A percentile compares a stretch with the other conserved stretches of the same genome.
These are phyloP conservation scores for Bimuria novae-zelandiae DNA, from an alignment of 2,329 filamentous ascomycete genomes.

Conservation along the genomic window DNA sequence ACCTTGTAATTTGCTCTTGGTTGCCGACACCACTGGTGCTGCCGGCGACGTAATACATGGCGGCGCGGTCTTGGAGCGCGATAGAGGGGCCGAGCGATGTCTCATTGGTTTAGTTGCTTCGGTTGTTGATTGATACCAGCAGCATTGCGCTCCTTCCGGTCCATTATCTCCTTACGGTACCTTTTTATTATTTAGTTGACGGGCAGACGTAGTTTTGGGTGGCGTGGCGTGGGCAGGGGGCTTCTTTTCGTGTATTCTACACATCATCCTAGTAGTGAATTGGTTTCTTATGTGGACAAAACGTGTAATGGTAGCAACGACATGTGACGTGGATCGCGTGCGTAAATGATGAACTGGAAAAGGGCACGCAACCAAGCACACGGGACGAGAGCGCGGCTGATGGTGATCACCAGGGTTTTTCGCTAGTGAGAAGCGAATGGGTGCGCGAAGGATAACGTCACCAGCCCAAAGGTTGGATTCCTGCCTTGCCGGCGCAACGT, in stretches of 20 bases:
- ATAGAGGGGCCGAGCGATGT: constrained; percentile 35
- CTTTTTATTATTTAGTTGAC: constrained; percentile 43
- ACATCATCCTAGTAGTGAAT: constrained; percentile 46
- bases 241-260: constrained; percentile 50
- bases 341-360: no score
- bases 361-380: constrained; percentile 4
- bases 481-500: constrained; percentile 23
- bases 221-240: constrained; percentile 35
- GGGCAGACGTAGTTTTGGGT: constrained; percentile 39
- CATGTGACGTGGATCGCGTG: constrained; percentile 2
- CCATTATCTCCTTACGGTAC: constrained; percentile 38
- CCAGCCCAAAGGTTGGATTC: constrained; percentile 38
- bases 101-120: constrained; percentile 44
- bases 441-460: constrained; percentile 41
- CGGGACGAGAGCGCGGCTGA: constrained; percentile 20
- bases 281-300: constrained; percentile 42
- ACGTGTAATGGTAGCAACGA: background rate
- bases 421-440: constrained; percentile 19
- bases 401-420: constrained; percentile 38
- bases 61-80: constrained; percentile 33
- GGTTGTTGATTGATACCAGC: constrained; percentile 52
- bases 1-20: constrained; percentile 47
- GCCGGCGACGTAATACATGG: constrained; percentile 45
- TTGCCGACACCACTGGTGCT: constrained; percentile 48
- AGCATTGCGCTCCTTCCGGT: constrained; percentile 48